phyloP scores from a whole-genome alignment of 78 protist genomes.

The Dictyostelium intermedium region DNA sequence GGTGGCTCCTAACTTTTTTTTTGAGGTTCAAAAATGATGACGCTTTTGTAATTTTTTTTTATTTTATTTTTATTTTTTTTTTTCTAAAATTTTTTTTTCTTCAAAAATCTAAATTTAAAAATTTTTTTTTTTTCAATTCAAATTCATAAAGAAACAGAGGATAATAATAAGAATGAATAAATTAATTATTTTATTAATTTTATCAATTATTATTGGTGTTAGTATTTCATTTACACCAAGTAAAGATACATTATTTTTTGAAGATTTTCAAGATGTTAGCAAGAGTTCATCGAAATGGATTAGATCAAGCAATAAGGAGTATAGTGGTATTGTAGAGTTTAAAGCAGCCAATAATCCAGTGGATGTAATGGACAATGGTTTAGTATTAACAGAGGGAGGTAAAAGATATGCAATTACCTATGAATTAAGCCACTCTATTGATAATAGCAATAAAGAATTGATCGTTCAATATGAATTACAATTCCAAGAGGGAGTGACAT shows the following conservation, averaged over 20 bases:
- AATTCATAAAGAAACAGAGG: not conserved
- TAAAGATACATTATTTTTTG: constrained; percentile 58
- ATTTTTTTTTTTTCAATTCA: not conserved
- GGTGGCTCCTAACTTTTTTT: too few species aligned
- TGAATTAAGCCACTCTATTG: not conserved
- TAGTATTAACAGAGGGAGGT: constrained; percentile 38
- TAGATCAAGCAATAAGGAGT: not conserved
- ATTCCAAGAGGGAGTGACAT: constrained; percentile 85
- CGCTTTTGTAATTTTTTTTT: not conserved
- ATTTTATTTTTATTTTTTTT: not conserved
- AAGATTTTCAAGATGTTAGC: constrained; percentile 19
- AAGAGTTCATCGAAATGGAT: not conserved
- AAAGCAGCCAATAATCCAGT: constrained; percentile 3
- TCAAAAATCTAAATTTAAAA: not conserved
- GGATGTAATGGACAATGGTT: constrained; percentile 19
- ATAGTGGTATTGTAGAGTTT: not conserved
- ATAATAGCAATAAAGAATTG: constrained; percentile 19
- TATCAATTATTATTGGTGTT: constrained; percentile 29
- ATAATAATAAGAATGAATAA: not conserved
- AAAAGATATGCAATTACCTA: constrained; percentile 50
- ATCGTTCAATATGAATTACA: constrained; percentile 80
- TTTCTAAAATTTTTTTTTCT: not conserved
- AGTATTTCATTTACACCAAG: constrained; percentile 33
- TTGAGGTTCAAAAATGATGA: not conserved
- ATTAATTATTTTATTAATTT: not conserved